Conservation (phyloP, 2,329 filamentous ascomycete genomes). For the Didymella pomorum region DNA sequence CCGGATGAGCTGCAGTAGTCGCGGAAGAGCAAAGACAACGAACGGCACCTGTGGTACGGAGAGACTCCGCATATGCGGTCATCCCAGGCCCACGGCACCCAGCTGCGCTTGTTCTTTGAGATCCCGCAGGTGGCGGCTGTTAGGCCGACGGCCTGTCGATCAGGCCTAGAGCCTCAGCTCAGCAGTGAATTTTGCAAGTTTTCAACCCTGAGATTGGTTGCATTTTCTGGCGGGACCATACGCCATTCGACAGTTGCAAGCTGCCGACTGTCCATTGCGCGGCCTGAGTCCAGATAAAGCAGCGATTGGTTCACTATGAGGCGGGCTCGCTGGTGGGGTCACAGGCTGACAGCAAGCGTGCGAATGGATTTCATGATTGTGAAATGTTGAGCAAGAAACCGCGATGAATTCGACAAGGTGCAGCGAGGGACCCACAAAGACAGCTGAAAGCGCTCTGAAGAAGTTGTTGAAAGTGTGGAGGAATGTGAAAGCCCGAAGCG, state of each 20-base stretch:
- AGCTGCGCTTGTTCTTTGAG: conserved; percentile 15
- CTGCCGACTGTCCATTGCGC: conserved; percentile 7
- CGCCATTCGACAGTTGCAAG: conserved; percentile 10
- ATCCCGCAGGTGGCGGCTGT: conserved; percentile 22
- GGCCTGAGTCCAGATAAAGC: conserved; percentile 6
- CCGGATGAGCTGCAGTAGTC: conserved; percentile 16
- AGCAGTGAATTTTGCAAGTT: conserved; percentile 11
- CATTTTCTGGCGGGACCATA: conserved; percentile 6
- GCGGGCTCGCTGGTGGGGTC: conserved; percentile 11
- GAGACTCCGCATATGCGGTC: conserved; percentile 15
- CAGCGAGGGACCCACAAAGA: conserved; percentile 5
- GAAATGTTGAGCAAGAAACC: conserved; percentile 16
- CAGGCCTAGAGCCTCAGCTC: conserved; percentile 20
- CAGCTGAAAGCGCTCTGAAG: not conserved
- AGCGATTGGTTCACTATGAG: conserved; percentile 10
- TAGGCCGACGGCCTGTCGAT: conserved; percentile 17
- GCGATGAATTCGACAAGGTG: conserved; percentile 1
- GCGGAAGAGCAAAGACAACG: conserved; percentile 8
- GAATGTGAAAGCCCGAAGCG: conserved; percentile 4
- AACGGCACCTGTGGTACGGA: conserved; percentile 14
- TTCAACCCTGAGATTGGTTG: conserved; percentile 12
- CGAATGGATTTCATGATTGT: conserved; percentile 1
- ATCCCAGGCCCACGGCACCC: conserved; percentile 17
- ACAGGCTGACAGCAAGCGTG: conserved; percentile 16
- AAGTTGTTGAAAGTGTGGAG: conserved; percentile 2